Percentiles rank a stretch among this genome's conserved stretches.
Conservation (phyloP, 768 basidiomycete genomes). For the Psilocybe cyanescens region DNA sequence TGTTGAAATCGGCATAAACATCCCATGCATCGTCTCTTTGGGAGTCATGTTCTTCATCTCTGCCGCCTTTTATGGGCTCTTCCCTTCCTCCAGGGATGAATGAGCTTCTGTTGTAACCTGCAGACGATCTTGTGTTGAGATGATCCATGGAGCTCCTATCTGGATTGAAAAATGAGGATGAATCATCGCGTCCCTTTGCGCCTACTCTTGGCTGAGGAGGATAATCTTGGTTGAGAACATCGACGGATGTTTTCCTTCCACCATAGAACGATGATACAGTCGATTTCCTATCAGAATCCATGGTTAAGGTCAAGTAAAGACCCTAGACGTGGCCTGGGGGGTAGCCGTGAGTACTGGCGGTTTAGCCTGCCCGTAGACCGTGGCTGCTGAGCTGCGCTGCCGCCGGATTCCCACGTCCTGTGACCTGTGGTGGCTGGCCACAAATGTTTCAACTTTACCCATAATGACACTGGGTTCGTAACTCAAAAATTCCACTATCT, state of each 20-base stretch:
- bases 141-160: constrained; percentile 53
- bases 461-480: no score
- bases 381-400: constrained; percentile 8
- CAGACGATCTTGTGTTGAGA: constrained; percentile 46
- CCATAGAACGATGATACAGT: constrained; percentile 83
- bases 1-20: constrained; percentile 90
- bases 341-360: background rate
- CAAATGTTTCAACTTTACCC: background rate
- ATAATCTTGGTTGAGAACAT: constrained; percentile 62
- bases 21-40: constrained; percentile 64
- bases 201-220: constrained; percentile 34
- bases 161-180: constrained; percentile 69
- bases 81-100: constrained; percentile 71
- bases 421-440: background rate
- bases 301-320: constrained; percentile 27
- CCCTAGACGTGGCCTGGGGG: constrained; percentile 4
- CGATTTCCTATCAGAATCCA: constrained; percentile 83
- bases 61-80: constrained; percentile 80
- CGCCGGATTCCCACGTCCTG: constrained; percentile 8
- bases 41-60: constrained; percentile 66
- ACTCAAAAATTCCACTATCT: no score
- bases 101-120: constrained; percentile 76
- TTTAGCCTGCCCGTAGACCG: background rate
- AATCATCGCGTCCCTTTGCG: constrained; percentile 54
- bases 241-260: constrained; percentile 59